Percentiles rank a stretch among this genome's conserved stretches.
phyloP scores from a whole-genome alignment of 345 rosid genomes.

The Gossypium turneri region DNA sequence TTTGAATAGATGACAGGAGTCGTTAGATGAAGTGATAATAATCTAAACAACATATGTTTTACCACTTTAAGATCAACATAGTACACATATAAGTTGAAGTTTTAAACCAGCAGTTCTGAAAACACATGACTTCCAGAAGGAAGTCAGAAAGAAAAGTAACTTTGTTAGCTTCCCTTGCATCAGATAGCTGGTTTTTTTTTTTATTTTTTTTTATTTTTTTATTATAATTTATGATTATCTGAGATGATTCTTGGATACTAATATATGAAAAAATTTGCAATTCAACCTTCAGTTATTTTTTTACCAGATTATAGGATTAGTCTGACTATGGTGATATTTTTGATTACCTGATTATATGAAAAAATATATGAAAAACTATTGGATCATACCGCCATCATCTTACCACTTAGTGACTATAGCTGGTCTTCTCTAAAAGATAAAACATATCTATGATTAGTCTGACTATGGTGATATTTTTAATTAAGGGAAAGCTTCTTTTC shows the following conservation, averaged over 20 bases:
- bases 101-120: background rate
- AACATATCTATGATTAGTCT: slow-evolving; percentile 1
- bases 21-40: background rate
- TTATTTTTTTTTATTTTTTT: too few species aligned
- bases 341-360: too few species aligned
- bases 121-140: background rate
- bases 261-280: background rate
- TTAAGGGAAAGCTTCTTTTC: background rate
- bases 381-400: background rate
- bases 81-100: background rate
- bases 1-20: background rate
- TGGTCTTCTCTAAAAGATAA: background rate
- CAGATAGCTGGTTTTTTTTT: background rate
- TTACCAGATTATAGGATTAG: background rate
- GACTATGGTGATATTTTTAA: background rate
- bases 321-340: too few species aligned
- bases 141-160: background rate
- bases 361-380: background rate
- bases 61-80: background rate
- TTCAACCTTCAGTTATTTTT: background rate
- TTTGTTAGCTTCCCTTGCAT: background rate
- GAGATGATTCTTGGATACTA: background rate
- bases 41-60: background rate
- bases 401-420: background rate
- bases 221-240: background rate